Evolutionary conservation across 2,329 filamentous ascomycete species (phyloP).

Genomic region (Xylaria sp.): DNA sequence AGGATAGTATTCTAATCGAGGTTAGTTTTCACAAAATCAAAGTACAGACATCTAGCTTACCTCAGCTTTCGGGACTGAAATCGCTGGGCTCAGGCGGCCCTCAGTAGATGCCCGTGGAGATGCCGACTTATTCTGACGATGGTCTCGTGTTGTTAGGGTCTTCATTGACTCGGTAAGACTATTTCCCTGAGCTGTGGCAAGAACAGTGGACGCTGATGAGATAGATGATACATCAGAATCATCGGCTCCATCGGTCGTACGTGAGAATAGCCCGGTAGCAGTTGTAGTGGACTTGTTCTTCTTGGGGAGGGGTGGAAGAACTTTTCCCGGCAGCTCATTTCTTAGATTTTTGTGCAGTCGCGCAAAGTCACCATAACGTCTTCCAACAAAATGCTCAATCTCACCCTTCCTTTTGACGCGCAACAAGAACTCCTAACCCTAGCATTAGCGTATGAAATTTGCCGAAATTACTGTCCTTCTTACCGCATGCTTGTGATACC

Average conservation of each 20-base stretch:
- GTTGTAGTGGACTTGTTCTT: constrained; percentile 89
- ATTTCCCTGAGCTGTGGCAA: constrained; percentile 46
- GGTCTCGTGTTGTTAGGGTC: constrained; percentile 58
- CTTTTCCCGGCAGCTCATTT: constrained; percentile 88
- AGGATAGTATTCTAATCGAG: constrained; percentile 65
- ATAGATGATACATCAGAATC: constrained; percentile 83
- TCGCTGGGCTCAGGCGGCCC: constrained; percentile 49
- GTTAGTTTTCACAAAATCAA: constrained; percentile 49
- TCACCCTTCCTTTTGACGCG: constrained; percentile 83
- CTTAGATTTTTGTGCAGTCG: constrained; percentile 82
- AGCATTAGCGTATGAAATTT: constrained; percentile 31
- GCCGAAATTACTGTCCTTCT: constrained; percentile 49
- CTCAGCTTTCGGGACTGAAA: constrained; percentile 48
- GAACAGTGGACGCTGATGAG: constrained; percentile 80
- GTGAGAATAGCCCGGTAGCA: constrained; percentile 66
- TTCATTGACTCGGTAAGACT: constrained; percentile 51
- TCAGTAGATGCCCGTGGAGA: constrained; percentile 62
- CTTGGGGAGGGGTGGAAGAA: constrained; percentile 84
- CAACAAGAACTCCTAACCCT: constrained; percentile 82
- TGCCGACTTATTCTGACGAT: constrained; percentile 54
- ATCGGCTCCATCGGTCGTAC: constrained; percentile 64
- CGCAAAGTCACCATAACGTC: constrained; percentile 89
- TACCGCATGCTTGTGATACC: constrained; percentile 91
- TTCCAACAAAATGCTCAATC: constrained; percentile 80
- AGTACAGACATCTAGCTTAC: constrained; percentile 35